A percentile compares a stretch with the other conserved stretches of the same genome.
Conservation (phyloP, 306 rosid genomes). For the Quercus wislizeni region DNA sequence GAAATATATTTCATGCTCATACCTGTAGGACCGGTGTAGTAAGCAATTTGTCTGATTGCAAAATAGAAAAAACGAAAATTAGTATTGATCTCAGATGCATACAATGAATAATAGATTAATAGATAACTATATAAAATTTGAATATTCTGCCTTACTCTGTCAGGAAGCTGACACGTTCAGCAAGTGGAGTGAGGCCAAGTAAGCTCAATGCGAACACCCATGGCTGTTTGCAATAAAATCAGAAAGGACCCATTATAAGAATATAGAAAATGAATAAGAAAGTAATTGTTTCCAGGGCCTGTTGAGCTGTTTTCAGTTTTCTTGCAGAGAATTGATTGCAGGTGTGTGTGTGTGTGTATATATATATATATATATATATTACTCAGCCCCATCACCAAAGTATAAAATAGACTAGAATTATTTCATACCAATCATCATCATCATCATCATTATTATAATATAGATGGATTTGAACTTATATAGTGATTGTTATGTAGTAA, state of each 20-base stretch:
- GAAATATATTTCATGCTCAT: background rate
- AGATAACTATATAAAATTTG: background rate
- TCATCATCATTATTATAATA: no score
- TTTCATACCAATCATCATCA: no score
- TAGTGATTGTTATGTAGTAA: no score
- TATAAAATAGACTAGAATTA: no score
- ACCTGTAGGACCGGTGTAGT: conserved; percentile 93
- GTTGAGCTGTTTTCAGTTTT: background rate
- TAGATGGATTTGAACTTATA: no score
- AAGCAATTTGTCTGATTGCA: conserved; percentile 62
- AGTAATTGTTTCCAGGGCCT: background rate
- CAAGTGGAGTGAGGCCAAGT: conserved; percentile 81
- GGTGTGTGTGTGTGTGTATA: no score
- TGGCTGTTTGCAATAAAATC: conserved; percentile 46
- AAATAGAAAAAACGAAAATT: conserved; percentile 1
- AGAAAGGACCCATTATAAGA: background rate
- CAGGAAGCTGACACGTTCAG: conserved; percentile 92
- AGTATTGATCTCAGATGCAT: conserved; percentile 6
- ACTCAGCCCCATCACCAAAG: no score
- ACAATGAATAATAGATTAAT: background rate
- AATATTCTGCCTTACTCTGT: conserved; percentile 66
- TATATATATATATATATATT: no score
- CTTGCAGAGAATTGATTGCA: background rate
- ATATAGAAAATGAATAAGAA: background rate
- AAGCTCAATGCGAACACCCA: conserved; percentile 83